These are phyloP conservation scores for Verticillium longisporum DNA, from an alignment of 2,329 filamentous ascomycete genomes.

Conservation along the genomic window DNA sequence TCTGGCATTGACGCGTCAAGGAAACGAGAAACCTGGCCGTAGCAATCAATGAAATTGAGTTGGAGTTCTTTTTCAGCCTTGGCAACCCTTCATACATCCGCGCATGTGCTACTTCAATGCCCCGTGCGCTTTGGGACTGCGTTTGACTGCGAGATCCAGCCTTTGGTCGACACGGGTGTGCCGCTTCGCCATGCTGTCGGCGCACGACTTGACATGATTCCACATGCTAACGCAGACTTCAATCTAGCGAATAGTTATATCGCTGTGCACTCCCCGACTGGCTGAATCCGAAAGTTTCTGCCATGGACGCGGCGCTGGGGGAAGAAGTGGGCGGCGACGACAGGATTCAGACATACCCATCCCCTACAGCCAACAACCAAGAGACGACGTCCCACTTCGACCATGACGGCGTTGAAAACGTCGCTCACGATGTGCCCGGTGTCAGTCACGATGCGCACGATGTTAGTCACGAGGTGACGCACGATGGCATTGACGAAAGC, in stretches of 20 bases:
- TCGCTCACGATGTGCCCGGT: conserved; percentile 1
- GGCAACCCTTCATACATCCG: background rate
- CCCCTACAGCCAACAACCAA: conserved; percentile 5
- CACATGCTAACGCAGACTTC: background rate
- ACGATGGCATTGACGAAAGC: conserved; percentile 3
- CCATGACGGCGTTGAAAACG: conserved; percentile 6
- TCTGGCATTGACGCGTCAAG: background rate
- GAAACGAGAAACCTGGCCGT: background rate
- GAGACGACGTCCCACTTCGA: conserved; percentile 6
- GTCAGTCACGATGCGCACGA: conserved; percentile 6
- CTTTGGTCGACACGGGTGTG: background rate
- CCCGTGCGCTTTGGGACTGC: background rate
- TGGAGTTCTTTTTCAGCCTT: background rate
- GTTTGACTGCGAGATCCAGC: background rate
- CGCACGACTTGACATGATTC: background rate
- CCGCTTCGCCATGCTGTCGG: background rate
- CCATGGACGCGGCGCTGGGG: conserved; percentile 6
- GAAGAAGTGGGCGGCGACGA: conserved; percentile 5
- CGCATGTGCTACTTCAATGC: background rate
- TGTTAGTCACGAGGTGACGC: background rate
- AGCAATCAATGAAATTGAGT: background rate
- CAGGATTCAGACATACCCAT: conserved; percentile 6
- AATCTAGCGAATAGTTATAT: no score
- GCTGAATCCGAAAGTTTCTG: background rate
- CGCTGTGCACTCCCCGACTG: background rate